These are phyloP conservation scores for Blastomyces gilchristii DNA, from an alignment of 2,329 filamentous ascomycete species.

Conservation along the genomic window DNA sequence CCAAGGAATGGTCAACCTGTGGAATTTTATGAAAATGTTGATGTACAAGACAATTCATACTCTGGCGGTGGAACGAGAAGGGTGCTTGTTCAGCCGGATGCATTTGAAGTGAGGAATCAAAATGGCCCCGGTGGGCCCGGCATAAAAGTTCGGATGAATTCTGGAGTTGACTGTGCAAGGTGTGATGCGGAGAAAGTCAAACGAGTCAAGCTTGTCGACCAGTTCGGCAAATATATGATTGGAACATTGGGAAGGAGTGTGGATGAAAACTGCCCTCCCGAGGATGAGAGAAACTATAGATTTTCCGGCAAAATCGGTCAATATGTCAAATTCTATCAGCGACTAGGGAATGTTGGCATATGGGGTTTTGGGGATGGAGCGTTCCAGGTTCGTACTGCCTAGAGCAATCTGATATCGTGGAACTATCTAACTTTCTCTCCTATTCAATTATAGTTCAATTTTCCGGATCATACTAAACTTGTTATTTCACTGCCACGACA, in stretches of 20 bases:
- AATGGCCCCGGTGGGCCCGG: constrained; percentile 20
- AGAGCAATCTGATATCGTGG: neutral
- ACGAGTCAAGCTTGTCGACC: constrained; percentile 39
- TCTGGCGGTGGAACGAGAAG: constrained; percentile 30
- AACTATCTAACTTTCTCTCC: neutral
- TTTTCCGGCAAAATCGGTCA: constrained; percentile 20
- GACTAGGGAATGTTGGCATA: constrained; percentile 43
- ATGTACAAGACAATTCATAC: constrained; percentile 23
- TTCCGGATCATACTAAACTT: constrained; percentile 44
- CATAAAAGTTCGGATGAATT: constrained; percentile 27
- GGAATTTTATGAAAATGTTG: constrained; percentile 40
- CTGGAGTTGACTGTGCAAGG: constrained; percentile 25
- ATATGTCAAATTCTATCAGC: constrained; percentile 43
- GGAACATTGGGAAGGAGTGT: constrained; percentile 36
- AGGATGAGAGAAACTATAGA: constrained; percentile 18
- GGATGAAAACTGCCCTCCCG: constrained; percentile 26
- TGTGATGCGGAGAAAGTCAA: constrained; percentile 40
- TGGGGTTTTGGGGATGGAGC: constrained; percentile 43
- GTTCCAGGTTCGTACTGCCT: constrained; percentile 31
- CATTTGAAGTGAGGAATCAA: constrained; percentile 31
- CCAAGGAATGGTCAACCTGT: constrained; percentile 34
- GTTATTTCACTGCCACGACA: constrained; percentile 32
- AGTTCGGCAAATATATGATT: constrained; percentile 45
- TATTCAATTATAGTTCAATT: constrained; percentile 35
- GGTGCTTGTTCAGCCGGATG: constrained; percentile 30